These are phyloP conservation scores for Metroxylon sagu DNA, from an alignment of 176 grass and related monocot genomes.

Conservation along the genomic window DNA sequence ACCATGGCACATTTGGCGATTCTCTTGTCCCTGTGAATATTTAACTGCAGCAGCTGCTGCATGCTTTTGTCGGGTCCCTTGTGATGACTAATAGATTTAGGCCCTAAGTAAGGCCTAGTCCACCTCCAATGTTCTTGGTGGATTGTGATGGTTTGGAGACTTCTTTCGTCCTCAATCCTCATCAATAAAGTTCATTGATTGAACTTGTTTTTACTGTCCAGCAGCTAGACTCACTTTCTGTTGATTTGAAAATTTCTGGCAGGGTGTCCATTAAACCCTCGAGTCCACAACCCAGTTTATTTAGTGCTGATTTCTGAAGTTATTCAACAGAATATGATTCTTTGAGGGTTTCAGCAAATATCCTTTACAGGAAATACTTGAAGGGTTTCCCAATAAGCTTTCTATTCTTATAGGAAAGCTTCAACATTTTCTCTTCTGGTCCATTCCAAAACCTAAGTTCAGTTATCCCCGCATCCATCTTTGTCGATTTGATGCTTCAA, in stretches of 20 bases:
- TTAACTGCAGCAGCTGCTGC: no score
- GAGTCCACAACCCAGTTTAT: no score
- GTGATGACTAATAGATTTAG: no score
- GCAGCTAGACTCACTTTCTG: not conserved
- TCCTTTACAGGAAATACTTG: conserved; percentile 37
- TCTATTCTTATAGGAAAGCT: conserved; percentile 31
- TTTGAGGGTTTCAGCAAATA: conserved; percentile 46
- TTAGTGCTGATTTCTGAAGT: no score
- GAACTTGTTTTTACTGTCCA: conserved; percentile 20
- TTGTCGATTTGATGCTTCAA: no score
- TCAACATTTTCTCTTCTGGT: conserved; percentile 31
- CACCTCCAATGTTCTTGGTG: no score
- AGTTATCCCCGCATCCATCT: conserved; percentile 16
- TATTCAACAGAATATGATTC: conserved; percentile 27
- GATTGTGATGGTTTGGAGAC: no score
- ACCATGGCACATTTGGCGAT: no score
- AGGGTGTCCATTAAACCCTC: not conserved
- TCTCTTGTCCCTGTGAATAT: no score
- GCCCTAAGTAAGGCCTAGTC: no score
- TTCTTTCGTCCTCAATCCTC: conserved; percentile 9
- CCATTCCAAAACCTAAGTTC: conserved; percentile 37
- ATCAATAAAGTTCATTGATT: conserved; percentile 33
- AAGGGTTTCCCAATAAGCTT: conserved; percentile 21
- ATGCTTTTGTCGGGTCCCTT: no score
- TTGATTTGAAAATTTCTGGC: not conserved